Conservation (phyloP, 2,329 filamentous ascomycete genomes). For the Fusarium papillatum region DNA sequence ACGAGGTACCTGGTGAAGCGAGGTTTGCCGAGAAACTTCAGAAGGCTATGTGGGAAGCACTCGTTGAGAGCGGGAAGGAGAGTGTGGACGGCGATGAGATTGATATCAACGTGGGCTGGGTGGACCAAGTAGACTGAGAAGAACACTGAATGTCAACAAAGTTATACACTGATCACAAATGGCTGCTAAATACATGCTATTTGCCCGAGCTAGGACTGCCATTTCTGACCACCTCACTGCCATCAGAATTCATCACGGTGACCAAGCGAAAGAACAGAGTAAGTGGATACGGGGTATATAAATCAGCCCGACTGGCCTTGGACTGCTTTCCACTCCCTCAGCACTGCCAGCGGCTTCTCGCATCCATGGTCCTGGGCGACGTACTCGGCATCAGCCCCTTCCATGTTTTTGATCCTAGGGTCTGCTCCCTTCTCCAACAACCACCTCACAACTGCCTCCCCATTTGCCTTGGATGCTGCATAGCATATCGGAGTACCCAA, state of each 20-base stretch:
- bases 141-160: neutral
- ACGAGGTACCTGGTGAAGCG: neutral
- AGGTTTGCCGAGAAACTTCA: neutral
- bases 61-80: neutral
- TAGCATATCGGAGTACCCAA: neutral
- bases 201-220: neutral
- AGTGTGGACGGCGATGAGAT: neutral
- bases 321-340: neutral
- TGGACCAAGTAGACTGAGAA: neutral
- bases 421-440: constrained; percentile 2
- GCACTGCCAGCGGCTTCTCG: neutral
- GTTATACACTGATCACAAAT: neutral
- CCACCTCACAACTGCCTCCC: neutral
- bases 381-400: neutral
- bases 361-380: neutral
- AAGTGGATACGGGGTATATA: too few species aligned
- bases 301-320: neutral
- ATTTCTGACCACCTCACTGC: neutral
- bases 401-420: neutral
- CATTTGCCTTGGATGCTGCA: neutral
- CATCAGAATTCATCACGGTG: neutral
- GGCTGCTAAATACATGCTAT: neutral
- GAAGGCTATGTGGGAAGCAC: neutral
- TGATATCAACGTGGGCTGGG: neutral
- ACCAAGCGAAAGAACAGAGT: neutral